phyloP scores from a whole-genome alignment of 2,329 filamentous ascomycete species.

The Aspergillus terreus region DNA sequence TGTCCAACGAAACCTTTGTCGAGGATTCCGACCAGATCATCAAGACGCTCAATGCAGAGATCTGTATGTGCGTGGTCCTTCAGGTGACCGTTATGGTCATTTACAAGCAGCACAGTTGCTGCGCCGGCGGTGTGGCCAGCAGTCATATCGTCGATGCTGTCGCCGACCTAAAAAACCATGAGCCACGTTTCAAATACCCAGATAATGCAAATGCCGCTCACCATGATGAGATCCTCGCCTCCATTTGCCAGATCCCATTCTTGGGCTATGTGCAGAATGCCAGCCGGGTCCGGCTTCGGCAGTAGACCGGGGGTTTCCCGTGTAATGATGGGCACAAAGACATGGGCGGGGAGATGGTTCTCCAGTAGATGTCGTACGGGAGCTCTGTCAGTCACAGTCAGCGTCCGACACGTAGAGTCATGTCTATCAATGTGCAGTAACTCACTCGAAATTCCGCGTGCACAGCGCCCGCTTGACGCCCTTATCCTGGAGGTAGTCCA shows the following conservation, averaged over 20 bases:
- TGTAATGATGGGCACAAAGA: slow-evolving; percentile 77
- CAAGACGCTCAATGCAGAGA: slow-evolving; percentile 65
- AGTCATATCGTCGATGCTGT: slow-evolving; percentile 89
- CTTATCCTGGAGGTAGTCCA: slow-evolving; percentile 72
- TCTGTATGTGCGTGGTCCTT: slow-evolving; percentile 72
- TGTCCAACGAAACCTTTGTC: slow-evolving; percentile 68
- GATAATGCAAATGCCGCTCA: slow-evolving; percentile 12
- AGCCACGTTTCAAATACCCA: neutral
- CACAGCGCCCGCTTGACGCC: slow-evolving; percentile 77
- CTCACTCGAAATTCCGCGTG: slow-evolving; percentile 84
- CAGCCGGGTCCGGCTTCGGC: slow-evolving; percentile 84
- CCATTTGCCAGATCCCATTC: slow-evolving; percentile 63
- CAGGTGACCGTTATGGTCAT: slow-evolving; percentile 72
- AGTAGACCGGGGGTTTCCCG: slow-evolving; percentile 63
- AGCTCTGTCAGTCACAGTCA: slow-evolving; percentile 21
- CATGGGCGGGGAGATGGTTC: slow-evolving; percentile 66
- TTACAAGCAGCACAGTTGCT: slow-evolving; percentile 82
- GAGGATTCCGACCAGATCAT: slow-evolving; percentile 72
- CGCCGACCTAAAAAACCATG: slow-evolving; percentile 50
- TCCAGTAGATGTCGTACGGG: slow-evolving; percentile 50
- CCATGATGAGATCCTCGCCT: slow-evolving; percentile 40
- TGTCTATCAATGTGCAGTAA: slow-evolving; percentile 8
- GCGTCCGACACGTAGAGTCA: neutral
- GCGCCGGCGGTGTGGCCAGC: slow-evolving; percentile 80
- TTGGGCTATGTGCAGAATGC: slow-evolving; percentile 79